phyloP scores from a whole-genome alignment of 345 rosid genomes.

The Stellera chamaejasme region DNA sequence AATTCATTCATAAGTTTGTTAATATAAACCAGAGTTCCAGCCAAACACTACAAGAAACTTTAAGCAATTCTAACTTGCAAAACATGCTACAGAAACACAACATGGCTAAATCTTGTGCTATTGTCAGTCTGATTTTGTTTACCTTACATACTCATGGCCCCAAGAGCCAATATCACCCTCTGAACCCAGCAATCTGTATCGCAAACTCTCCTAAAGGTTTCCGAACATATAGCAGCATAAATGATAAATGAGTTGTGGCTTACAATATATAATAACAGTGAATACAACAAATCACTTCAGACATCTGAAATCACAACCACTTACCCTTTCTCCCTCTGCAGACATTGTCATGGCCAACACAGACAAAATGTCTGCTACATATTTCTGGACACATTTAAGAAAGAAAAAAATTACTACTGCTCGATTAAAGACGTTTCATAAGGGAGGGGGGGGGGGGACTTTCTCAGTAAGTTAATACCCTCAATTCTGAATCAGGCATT shows the following conservation, averaged over 20 bases:
- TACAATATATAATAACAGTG: neutral
- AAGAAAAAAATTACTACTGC: neutral
- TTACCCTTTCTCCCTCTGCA: slow-evolving; percentile 94
- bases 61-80: neutral
- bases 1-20: no score
- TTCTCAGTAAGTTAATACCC: slow-evolving; percentile 27
- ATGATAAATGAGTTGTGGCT: neutral
- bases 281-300: slow-evolving; percentile 7
- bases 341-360: slow-evolving; percentile 95
- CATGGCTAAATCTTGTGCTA: neutral
- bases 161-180: slow-evolving; percentile 94
- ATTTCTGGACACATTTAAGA: slow-evolving; percentile 39
- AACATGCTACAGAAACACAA: neutral
- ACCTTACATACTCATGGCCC: slow-evolving; percentile 98
- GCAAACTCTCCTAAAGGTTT: slow-evolving; percentile 72
- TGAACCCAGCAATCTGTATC: slow-evolving; percentile 76
- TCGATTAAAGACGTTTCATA: neutral
- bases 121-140: slow-evolving; percentile 1
- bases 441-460: neutral
- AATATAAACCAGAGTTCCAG: neutral
- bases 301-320: slow-evolving; percentile 10
- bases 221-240: neutral
- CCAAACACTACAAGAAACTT: neutral
- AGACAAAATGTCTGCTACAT: slow-evolving; percentile 81
- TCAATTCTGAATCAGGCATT: slow-evolving; percentile 63